Conservation (phyloP, 192 early-diverging fungal genomes). For the Mortierella antarctica region DNA sequence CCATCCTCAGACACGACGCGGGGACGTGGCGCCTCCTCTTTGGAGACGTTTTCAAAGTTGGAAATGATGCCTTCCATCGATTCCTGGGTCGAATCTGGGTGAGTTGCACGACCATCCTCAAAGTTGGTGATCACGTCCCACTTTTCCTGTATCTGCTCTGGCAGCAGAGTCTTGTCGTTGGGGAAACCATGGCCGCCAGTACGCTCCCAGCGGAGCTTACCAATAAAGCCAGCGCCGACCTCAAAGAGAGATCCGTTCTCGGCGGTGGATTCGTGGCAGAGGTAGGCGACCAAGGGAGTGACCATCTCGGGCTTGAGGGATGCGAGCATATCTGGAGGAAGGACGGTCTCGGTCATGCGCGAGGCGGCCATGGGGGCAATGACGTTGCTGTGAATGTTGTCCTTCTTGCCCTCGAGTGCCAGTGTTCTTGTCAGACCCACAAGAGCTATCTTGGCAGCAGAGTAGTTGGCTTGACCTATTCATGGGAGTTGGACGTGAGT, state of each 20-base stretch:
- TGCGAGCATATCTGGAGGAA: conserved; percentile 95
- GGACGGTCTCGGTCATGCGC: conserved; percentile 96
- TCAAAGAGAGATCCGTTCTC: conserved; percentile 96
- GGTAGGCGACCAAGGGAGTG: conserved; percentile 92
- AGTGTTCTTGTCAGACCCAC: conserved; percentile 91
- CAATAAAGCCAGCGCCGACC: conserved; percentile 94
- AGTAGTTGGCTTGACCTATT: conserved; percentile 77
- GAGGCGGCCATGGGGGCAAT: conserved; percentile 98
- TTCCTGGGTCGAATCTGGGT: conserved; percentile 82
- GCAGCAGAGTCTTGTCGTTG: conserved; percentile 78
- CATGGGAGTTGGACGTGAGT: not conserved
- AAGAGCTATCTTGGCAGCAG: conserved; percentile 92
- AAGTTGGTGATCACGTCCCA: conserved; percentile 92
- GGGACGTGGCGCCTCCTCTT: conserved; percentile 42
- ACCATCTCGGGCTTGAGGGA: conserved; percentile 98
- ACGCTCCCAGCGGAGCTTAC: conserved; percentile 97
- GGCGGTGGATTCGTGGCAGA: conserved; percentile 87
- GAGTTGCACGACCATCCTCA: conserved; percentile 94
- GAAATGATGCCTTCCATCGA: conserved; percentile 86
- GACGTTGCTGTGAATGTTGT: conserved; percentile 93
- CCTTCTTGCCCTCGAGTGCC: conserved; percentile 93
- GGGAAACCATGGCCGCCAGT: conserved; percentile 95
- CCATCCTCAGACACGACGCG: conserved; percentile 52
- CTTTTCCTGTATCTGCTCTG: conserved; percentile 84
- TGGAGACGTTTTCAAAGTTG: conserved; percentile 78